Percentiles rank a stretch among this genome's conserved stretches.
Evolutionary conservation across 441 rosid species (phyloP).

Genomic region (Corymbia calophylla): DNA sequence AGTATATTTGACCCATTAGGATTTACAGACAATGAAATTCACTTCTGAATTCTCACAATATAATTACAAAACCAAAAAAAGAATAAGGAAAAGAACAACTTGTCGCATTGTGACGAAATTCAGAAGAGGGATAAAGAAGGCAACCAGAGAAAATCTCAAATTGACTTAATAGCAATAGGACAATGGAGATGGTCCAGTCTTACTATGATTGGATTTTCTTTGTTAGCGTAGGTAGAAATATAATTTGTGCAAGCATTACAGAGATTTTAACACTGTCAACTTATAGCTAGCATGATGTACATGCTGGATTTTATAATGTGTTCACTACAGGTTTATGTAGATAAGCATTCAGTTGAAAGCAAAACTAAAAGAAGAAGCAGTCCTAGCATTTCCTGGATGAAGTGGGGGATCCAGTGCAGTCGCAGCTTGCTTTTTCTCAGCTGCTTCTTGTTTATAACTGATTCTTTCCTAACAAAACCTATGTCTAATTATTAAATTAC

Average conservation of each 20-base stretch:
- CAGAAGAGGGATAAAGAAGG: background rate
- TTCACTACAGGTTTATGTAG: background rate
- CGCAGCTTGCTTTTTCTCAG: background rate
- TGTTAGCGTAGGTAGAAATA: background rate
- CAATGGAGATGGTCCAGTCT: background rate
- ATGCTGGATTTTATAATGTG: background rate
- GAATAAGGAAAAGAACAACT: background rate
- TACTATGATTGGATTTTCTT: background rate
- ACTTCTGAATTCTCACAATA: background rate
- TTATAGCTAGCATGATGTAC: background rate
- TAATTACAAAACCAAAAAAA: background rate
- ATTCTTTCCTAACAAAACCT: background rate
- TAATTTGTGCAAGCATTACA: background rate
- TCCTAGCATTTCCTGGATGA: background rate
- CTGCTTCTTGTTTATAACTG: background rate
- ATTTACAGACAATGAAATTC: background rate
- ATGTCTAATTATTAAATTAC: background rate
- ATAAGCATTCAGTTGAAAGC: background rate
- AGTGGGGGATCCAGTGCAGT: background rate
- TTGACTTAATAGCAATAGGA: background rate
- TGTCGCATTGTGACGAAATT: background rate
- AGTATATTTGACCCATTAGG: background rate
- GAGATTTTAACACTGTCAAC: background rate
- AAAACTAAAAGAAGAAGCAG: background rate
- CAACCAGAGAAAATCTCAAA: background rate